phyloP scores from a whole-genome alignment of 768 basidiomycete genomes.

The Steccherinum ochraceum region DNA sequence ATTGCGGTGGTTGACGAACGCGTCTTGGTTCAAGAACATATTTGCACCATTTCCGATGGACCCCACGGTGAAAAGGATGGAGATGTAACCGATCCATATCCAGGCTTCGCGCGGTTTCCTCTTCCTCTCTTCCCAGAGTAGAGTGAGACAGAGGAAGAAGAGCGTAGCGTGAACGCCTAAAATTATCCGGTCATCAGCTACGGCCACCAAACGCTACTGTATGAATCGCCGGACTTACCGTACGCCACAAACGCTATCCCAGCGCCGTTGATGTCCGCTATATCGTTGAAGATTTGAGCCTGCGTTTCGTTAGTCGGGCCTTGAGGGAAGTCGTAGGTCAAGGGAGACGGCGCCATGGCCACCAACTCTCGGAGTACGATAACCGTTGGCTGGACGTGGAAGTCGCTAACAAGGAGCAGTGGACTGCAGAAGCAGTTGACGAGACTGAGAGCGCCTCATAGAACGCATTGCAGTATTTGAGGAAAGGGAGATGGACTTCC shows the following conservation, averaged over 20 bases:
- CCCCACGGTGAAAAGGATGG: constrained; percentile 10
- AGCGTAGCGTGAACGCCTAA: constrained; percentile 2
- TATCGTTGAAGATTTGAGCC: background rate
- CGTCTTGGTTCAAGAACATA: constrained; percentile 10
- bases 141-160: background rate
- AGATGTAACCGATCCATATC: constrained; percentile 16
- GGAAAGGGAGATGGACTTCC: too few species aligned
- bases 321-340: background rate
- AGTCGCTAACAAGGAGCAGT: too few species aligned
- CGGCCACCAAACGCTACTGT: too few species aligned
- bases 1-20: constrained; percentile 16
- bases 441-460: too few species aligned
- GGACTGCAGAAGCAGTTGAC: too few species aligned
- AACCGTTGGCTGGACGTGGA: too few species aligned
- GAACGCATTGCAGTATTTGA: too few species aligned
- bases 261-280: background rate
- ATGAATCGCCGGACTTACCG: too few species aligned
- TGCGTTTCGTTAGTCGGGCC: background rate
- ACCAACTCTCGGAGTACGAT: too few species aligned
- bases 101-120: constrained; percentile 3
- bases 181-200: too few species aligned
- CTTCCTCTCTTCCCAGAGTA: background rate
- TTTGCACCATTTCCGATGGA: constrained; percentile 14
- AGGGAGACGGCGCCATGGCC: background rate
- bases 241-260: background rate